A percentile compares a stretch with the other conserved stretches of the same genome.
Conservation (phyloP, 2,329 filamentous ascomycete genomes). For the Plectosphaerella plurivora region DNA sequence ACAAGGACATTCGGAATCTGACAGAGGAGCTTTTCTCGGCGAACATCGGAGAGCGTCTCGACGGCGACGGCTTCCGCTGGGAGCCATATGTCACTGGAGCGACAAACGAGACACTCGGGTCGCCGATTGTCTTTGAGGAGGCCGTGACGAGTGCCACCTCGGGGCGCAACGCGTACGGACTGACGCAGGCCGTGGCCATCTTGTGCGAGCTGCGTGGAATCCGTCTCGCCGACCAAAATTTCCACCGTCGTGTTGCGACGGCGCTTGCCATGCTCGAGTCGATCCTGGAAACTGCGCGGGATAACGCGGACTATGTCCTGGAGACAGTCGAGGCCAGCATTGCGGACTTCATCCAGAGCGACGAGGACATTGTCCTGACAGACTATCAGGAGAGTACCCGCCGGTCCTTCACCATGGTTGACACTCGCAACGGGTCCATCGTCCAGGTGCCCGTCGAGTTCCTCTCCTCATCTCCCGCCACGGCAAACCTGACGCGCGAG, state of each 20-base stretch:
- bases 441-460: slow-evolving; percentile 17
- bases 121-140: slow-evolving; percentile 17
- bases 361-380: slow-evolving; percentile 19
- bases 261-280: slow-evolving; percentile 17
- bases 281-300: slow-evolving; percentile 18
- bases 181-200: slow-evolving; percentile 20
- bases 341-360: slow-evolving; percentile 13
- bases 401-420: slow-evolving; percentile 19
- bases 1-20: slow-evolving; percentile 19
- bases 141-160: slow-evolving; percentile 18
- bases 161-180: slow-evolving; percentile 18
- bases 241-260: slow-evolving; percentile 21
- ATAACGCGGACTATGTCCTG: slow-evolving; percentile 14
- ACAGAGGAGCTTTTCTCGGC: slow-evolving; percentile 15
- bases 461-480: slow-evolving; percentile 16
- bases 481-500: slow-evolving; percentile 17
- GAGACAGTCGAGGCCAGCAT: slow-evolving; percentile 16
- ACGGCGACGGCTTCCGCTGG: slow-evolving; percentile 16
- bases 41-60: slow-evolving; percentile 14
- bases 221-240: slow-evolving; percentile 20
- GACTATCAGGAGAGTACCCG: slow-evolving; percentile 15
- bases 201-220: slow-evolving; percentile 21
- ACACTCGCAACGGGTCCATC: slow-evolving; percentile 17
- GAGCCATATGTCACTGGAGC: slow-evolving; percentile 19
- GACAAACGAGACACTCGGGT: slow-evolving; percentile 5